These are phyloP conservation scores for Rhodocollybia butyracea DNA, from an alignment of 768 basidiomycete genomes.

Conservation along the genomic window DNA sequence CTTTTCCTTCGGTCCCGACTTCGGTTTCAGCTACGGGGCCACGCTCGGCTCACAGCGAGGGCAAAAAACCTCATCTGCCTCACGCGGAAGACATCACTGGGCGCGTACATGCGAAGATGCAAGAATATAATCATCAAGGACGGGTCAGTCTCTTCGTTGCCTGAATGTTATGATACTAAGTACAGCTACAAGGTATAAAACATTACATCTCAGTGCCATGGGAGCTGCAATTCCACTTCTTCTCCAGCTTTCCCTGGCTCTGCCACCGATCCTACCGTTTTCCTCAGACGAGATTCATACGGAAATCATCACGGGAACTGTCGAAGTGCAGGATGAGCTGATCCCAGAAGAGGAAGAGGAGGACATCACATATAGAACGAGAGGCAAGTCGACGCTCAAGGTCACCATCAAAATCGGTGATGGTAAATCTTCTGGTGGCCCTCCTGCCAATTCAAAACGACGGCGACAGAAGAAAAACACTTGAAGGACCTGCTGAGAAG, in stretches of 20 bases:
- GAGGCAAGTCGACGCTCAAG: constrained; percentile 68
- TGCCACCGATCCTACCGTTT: constrained; percentile 73
- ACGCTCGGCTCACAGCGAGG: constrained; percentile 72
- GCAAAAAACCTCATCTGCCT: constrained; percentile 80
- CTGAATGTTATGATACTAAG: background rate
- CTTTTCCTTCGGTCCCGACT: constrained; percentile 70
- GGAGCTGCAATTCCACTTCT: constrained; percentile 88
- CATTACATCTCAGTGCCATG: constrained; percentile 75
- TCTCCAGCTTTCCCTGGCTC: constrained; percentile 61
- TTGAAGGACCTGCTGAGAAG: background rate
- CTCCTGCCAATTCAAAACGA: background rate
- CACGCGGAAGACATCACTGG: constrained; percentile 71
- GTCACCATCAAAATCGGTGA: constrained; percentile 61
- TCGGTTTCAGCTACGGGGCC: constrained; percentile 82
- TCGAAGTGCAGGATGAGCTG: constrained; percentile 77
- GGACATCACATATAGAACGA: constrained; percentile 58
- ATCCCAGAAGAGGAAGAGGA: constrained; percentile 74
- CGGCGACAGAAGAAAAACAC: background rate
- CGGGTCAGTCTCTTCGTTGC: constrained; percentile 44
- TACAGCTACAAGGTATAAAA: constrained; percentile 52
- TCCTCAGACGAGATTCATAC: constrained; percentile 56
- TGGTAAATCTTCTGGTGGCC: constrained; percentile 31
- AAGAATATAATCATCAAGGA: constrained; percentile 69
- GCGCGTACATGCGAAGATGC: constrained; percentile 74
- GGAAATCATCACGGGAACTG: constrained; percentile 64